A percentile compares a stretch with the other conserved stretches of the same genome.
phyloP scores from a whole-genome alignment of 371 early-diverging fungal genomes.

The Haplosporangium sp. region DNA sequence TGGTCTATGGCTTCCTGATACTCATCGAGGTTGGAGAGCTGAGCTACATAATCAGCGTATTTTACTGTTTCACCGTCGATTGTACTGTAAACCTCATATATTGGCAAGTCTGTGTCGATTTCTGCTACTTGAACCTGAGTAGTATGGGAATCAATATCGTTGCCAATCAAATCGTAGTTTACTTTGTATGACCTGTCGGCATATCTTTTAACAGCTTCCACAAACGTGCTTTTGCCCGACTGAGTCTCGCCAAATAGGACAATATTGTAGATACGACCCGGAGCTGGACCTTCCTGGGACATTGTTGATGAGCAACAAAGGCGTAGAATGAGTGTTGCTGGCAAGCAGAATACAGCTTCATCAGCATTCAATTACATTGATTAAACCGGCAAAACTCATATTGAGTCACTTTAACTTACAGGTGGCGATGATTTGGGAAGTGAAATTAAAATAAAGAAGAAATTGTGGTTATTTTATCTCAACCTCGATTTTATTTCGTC shows the following conservation, averaged over 20 bases:
- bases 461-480: neutral
- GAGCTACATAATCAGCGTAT: neutral
- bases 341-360: too few relatives aligned
- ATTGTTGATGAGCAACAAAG: neutral
- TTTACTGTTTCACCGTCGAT: neutral
- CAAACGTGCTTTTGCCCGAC: conserved; percentile 1
- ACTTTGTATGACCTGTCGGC: neutral
- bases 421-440: neutral
- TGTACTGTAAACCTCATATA: neutral
- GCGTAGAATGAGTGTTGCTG: neutral
- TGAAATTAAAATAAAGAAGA: neutral
- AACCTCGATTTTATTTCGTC: neutral
- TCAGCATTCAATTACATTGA: neutral
- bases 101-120: conserved; percentile 1
- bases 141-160: neutral
- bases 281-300: neutral
- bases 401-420: conserved; percentile 1
- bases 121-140: neutral
- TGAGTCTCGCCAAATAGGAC: neutral
- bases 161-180: conserved; percentile 1
- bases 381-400: neutral
- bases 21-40: neutral
- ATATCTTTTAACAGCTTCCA: neutral
- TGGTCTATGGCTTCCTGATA: conserved; percentile 5
- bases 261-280: neutral